Percentiles rank a stretch among this genome's conserved stretches.
These are phyloP conservation scores for Glebionis coronaria DNA, from an alignment of 129 eudicot genomes.

Conservation along the genomic window DNA sequence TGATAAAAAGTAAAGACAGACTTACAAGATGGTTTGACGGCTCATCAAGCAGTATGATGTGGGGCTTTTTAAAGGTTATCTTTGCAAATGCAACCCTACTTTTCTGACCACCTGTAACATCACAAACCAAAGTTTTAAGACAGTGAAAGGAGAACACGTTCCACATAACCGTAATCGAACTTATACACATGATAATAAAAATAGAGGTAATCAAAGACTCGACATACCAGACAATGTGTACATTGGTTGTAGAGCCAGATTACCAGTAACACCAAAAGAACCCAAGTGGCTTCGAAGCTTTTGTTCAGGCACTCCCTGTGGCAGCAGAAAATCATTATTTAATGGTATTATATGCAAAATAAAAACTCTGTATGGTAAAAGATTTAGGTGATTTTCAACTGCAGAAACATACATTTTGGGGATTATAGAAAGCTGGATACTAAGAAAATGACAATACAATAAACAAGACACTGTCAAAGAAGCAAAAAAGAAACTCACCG, in stretches of 20 bases:
- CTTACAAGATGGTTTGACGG: constrained; percentile 99
- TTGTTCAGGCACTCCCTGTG: constrained; percentile 98
- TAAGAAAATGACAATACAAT: no score
- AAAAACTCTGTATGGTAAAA: neutral
- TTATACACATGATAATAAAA: neutral
- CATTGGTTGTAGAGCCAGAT: constrained; percentile 99
- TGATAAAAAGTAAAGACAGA: constrained; percentile 20
- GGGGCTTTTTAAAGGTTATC: constrained; percentile 97
- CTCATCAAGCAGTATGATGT: constrained; percentile 90
- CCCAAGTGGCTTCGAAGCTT: constrained; percentile 94
- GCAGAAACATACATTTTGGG: neutral
- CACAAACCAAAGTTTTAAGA: constrained; percentile 10
- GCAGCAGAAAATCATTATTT: constrained; percentile 20
- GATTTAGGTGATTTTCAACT: neutral
- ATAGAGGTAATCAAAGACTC: constrained; percentile 1
- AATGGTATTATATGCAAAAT: neutral
- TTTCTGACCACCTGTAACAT: constrained; percentile 92
- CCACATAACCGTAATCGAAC: constrained; percentile 15
- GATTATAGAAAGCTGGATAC: neutral
- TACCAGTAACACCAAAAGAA: constrained; percentile 95
- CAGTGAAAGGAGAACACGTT: constrained; percentile 15
- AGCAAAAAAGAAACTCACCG: constrained; percentile 50
- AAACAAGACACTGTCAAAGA: neutral
- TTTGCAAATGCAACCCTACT: constrained; percentile 98
- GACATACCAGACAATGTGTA: constrained; percentile 90